Conservation (phyloP, 208 protist genomes). For the Acanthamoeba triangularis region DNA sequence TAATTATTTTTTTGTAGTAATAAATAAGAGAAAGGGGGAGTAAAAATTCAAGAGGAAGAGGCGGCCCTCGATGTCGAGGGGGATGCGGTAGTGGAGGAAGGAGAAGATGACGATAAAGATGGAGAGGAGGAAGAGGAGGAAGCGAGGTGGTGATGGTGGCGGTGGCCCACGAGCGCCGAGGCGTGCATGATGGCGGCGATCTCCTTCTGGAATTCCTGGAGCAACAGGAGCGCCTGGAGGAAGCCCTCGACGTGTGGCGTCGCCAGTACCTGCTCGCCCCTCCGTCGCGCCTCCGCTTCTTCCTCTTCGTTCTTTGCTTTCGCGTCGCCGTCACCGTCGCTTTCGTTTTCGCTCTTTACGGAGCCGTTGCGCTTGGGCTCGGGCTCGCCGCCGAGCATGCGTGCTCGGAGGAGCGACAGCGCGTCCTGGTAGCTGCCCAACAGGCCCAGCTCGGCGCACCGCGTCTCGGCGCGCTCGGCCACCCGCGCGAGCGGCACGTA, state of each 20-base stretch:
- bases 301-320: not conserved
- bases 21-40: too few species aligned
- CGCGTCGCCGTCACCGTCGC: not conserved
- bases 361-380: not conserved
- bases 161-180: not conserved
- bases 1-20: too few species aligned
- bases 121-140: too few species aligned
- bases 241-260: not conserved
- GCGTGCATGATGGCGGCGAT: constrained; percentile 48
- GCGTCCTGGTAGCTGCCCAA: constrained; percentile 16
- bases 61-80: not conserved
- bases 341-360: not conserved
- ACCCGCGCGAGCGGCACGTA: not conserved
- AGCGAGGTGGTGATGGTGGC: not conserved
- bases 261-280: not conserved
- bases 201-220: constrained; percentile 44
- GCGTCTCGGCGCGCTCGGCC: not conserved
- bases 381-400: not conserved
- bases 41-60: not conserved
- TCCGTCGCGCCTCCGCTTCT: not conserved
- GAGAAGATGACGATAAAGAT: too few species aligned
- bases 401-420: not conserved
- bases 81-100: not conserved
- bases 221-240: not conserved
- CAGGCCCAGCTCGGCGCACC: not conserved